phyloP scores from a whole-genome alignment of 805 yeast genomes.

The Suhomyces tanzawaensis region DNA sequence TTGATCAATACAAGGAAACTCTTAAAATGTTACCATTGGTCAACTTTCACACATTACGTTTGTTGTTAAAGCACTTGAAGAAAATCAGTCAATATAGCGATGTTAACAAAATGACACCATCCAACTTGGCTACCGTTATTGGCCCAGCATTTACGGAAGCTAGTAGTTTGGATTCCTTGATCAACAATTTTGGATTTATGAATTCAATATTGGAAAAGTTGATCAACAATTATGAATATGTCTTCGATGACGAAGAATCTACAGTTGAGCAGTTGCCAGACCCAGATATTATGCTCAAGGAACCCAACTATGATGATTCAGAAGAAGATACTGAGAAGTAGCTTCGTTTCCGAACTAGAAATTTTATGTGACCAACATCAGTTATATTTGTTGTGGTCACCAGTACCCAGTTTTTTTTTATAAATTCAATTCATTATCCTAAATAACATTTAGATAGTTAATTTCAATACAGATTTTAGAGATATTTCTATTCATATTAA shows the following conservation, averaged over 20 bases:
- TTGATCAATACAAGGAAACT: constrained; percentile 25
- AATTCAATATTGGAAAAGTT: constrained; percentile 51
- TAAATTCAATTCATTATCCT: no score
- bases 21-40: constrained; percentile 53
- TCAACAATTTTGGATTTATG: constrained; percentile 53
- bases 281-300: constrained; percentile 1
- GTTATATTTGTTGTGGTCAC: no score
- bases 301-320: neutral
- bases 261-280: constrained; percentile 1
- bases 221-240: constrained; percentile 40
- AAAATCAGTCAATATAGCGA: constrained; percentile 65
- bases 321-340: neutral
- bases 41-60: constrained; percentile 66
- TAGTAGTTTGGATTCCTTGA: constrained; percentile 44
- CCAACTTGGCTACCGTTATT: constrained; percentile 87
- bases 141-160: constrained; percentile 62
- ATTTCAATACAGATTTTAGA: no score
- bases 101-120: constrained; percentile 80
- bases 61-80: constrained; percentile 67
- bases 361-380: no score
- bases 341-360: no score
- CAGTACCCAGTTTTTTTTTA: no score
- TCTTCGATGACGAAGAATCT: constrained; percentile 27
- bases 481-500: no score
- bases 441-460: no score